Percentiles rank a stretch among this genome's conserved stretches.
These are phyloP conservation scores for Biscogniauxia mediterranea DNA, from an alignment of 2,329 filamentous ascomycete species.

Conservation along the genomic window DNA sequence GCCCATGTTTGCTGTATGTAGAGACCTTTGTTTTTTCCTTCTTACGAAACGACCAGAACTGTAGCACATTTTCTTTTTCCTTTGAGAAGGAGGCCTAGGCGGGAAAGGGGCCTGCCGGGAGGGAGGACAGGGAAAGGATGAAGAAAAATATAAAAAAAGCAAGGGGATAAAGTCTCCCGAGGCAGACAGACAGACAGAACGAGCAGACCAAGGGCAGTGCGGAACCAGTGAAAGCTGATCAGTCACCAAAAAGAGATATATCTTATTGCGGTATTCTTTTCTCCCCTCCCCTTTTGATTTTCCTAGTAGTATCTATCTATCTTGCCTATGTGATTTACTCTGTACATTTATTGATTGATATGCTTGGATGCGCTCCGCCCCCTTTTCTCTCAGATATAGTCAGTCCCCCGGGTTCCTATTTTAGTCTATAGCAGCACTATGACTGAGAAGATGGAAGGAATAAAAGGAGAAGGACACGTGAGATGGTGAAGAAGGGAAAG, in stretches of 20 bases:
- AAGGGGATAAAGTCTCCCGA: conserved; percentile 1
- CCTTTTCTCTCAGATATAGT: too few species aligned
- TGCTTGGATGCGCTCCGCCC: too few species aligned
- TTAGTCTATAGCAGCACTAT: too few species aligned
- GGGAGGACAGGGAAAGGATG: neutral
- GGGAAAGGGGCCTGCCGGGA: neutral
- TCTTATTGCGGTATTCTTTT: neutral
- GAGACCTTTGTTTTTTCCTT: conserved; percentile 13
- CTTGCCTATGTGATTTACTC: neutral
- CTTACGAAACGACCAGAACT: conserved; percentile 11
- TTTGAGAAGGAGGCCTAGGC: neutral
- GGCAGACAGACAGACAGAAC: conserved; percentile 2
- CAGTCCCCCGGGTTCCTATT: too few species aligned
- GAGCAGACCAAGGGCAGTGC: neutral
- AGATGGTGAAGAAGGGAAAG: too few species aligned
- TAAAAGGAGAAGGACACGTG: too few species aligned
- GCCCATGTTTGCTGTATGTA: conserved; percentile 19
- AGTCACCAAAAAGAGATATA: neutral
- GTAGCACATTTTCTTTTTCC: conserved; percentile 12
- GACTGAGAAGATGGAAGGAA: too few species aligned
- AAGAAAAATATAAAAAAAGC: conserved; percentile 3
- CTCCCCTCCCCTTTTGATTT: neutral
- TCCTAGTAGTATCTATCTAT: neutral
- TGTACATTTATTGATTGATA: neutral
- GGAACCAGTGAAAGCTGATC: neutral